Percentiles rank a stretch among this genome's conserved stretches.
These are phyloP conservation scores for Capsicum chinense DNA, from an alignment of 257 asterid genomes.

Conservation along the genomic window DNA sequence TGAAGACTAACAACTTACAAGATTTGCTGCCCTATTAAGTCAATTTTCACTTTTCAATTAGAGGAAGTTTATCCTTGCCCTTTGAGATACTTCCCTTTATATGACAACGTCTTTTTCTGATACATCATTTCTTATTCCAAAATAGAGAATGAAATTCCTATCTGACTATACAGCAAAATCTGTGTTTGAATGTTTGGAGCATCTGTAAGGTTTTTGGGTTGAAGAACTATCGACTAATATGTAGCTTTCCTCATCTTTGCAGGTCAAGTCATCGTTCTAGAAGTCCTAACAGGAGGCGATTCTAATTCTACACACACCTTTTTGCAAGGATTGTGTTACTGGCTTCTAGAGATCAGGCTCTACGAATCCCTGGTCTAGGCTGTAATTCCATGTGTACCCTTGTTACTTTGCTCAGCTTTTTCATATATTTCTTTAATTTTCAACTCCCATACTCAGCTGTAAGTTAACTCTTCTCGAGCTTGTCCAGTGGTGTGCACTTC, in stretches of 20 bases:
- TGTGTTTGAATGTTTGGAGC: neutral
- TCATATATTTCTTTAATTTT: neutral
- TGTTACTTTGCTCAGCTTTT: slow-evolving; percentile 3
- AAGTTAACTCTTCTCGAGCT: slow-evolving; percentile 5
- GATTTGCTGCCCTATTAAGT: neutral
- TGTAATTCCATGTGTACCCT: slow-evolving; percentile 22
- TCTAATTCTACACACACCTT: slow-evolving; percentile 37
- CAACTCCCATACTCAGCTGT: neutral
- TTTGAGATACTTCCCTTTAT: neutral
- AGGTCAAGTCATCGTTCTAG: slow-evolving; percentile 89
- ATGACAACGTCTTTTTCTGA: neutral
- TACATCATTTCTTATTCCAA: neutral
- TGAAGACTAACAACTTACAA: neutral
- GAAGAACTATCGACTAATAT: neutral
- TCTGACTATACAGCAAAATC: neutral
- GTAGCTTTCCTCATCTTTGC: slow-evolving; percentile 35
- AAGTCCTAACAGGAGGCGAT: slow-evolving; percentile 83
- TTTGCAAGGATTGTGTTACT: slow-evolving; percentile 15
- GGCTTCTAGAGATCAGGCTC: slow-evolving; percentile 38
- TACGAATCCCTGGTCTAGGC: slow-evolving; percentile 31
- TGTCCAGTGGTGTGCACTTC: neutral
- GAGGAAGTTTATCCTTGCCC: neutral
- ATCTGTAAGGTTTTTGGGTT: neutral
- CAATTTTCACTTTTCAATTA: neutral
- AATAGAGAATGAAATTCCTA: slow-evolving; percentile 18